phyloP scores from a whole-genome alignment of 495 filamentous ascomycete genomes.

The Lophiostoma macrostomum region DNA sequence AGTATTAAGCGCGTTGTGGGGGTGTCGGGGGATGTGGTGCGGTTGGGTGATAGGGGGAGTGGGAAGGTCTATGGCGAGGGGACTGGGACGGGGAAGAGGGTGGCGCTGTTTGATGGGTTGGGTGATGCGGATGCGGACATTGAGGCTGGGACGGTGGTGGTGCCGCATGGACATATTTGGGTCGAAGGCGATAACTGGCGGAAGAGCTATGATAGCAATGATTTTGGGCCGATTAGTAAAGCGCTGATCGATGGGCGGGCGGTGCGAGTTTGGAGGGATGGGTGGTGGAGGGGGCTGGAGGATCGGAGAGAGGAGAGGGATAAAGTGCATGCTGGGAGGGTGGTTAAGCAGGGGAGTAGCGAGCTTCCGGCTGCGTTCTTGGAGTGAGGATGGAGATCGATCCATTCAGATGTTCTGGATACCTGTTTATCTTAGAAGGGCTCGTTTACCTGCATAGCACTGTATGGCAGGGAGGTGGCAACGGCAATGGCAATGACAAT shows the following conservation, averaged over 20 bases:
- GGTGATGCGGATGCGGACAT: neutral
- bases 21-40: slow-evolving; percentile 37
- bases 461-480: no score
- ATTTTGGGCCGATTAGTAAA: slow-evolving; percentile 39
- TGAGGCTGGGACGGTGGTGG: slow-evolving; percentile 15
- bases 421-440: no score
- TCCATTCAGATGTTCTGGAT: no score
- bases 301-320: slow-evolving; percentile 15
- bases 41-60: slow-evolving; percentile 9
- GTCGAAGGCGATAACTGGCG: slow-evolving; percentile 44
- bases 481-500: no score
- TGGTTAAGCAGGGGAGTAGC: slow-evolving; percentile 14
- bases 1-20: slow-evolving; percentile 40
- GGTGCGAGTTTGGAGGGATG: slow-evolving; percentile 10
- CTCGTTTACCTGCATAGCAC: no score
- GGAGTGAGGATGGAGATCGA: neutral
- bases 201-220: slow-evolving; percentile 37
- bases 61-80: slow-evolving; percentile 18
- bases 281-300: slow-evolving; percentile 1
- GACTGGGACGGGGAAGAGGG: slow-evolving; percentile 13
- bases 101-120: slow-evolving; percentile 13
- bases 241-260: slow-evolving; percentile 30
- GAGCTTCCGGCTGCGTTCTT: slow-evolving; percentile 3
- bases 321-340: neutral
- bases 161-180: slow-evolving; percentile 43